Conservation (phyloP, 345 rosid species). For the Acer yangbiense region DNA sequence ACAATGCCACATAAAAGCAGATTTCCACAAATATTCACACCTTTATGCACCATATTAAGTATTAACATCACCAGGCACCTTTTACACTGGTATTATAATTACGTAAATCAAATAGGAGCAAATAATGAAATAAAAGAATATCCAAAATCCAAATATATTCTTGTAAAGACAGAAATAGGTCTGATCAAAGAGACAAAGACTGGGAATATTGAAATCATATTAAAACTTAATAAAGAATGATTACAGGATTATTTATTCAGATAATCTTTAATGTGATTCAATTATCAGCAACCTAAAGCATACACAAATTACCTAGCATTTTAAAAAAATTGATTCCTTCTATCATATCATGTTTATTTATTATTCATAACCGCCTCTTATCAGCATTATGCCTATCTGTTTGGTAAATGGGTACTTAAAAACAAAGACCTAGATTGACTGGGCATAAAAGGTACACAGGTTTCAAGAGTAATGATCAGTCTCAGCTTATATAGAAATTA, state of each 20-base stretch:
- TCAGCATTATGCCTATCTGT: neutral
- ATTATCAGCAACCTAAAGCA: neutral
- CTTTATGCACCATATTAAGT: neutral
- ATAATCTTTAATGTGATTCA: neutral
- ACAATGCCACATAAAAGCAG: neutral
- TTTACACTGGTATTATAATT: neutral
- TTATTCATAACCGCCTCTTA: neutral
- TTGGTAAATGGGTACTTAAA: neutral
- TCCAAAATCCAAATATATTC: neutral
- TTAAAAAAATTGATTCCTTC: neutral
- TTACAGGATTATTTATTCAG: neutral
- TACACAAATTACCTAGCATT: neutral
- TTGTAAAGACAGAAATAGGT: neutral
- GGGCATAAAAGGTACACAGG: constrained; percentile 1
- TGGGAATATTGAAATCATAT: constrained; percentile 4
- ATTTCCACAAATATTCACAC: constrained; percentile 1
- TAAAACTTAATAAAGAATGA: neutral
- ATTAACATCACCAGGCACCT: neutral
- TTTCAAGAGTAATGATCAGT: neutral
- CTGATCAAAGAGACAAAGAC: constrained; percentile 6
- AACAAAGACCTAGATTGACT: constrained; percentile 12
- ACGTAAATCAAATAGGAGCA: neutral
- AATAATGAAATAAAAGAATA: neutral
- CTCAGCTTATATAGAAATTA: neutral
- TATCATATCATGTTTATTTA: constrained; percentile 7